A percentile compares a stretch with the other conserved stretches of the same genome.
phyloP scores from a whole-genome alignment of 148 eudicot genomes.

The Beta vulgaris region DNA sequence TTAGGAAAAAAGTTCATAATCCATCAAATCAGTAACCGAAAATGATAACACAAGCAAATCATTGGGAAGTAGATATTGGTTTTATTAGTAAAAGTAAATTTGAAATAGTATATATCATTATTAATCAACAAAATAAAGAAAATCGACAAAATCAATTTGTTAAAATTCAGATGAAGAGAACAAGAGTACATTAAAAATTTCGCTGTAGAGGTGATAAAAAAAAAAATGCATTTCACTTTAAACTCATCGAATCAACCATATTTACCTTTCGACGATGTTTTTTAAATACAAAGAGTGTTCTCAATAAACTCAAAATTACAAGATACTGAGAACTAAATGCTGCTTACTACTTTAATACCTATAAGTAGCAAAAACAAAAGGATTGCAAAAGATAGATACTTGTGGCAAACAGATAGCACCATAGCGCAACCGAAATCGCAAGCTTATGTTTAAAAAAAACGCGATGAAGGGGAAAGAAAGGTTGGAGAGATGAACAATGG shows the following conservation, averaged over 20 bases:
- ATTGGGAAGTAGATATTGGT: too few species aligned
- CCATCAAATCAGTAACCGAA: too few species aligned
- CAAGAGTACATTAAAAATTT: too few species aligned
- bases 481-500: slow-evolving; percentile 10
- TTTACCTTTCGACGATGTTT: slow-evolving; percentile 15
- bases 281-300: slow-evolving; percentile 15
- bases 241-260: slow-evolving; percentile 5
- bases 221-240: slow-evolving; percentile 7
- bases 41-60: too few species aligned
- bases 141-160: too few species aligned
- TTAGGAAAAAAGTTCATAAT: too few species aligned
- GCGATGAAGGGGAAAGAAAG: not conserved
- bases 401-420: slow-evolving; percentile 2
- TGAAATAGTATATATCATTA: too few species aligned
- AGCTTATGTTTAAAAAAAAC: not conserved
- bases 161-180: too few species aligned
- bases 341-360: slow-evolving; percentile 10
- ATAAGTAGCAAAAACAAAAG: not conserved
- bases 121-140: too few species aligned
- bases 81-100: too few species aligned
- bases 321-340: slow-evolving; percentile 10
- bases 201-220: not conserved
- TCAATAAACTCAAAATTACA: slow-evolving; percentile 23
- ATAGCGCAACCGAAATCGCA: not conserved
- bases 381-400: not conserved